These are phyloP conservation scores for Colletotrichum gloeosporioides DNA, from an alignment of 2,329 filamentous ascomycete species.

Conservation along the genomic window DNA sequence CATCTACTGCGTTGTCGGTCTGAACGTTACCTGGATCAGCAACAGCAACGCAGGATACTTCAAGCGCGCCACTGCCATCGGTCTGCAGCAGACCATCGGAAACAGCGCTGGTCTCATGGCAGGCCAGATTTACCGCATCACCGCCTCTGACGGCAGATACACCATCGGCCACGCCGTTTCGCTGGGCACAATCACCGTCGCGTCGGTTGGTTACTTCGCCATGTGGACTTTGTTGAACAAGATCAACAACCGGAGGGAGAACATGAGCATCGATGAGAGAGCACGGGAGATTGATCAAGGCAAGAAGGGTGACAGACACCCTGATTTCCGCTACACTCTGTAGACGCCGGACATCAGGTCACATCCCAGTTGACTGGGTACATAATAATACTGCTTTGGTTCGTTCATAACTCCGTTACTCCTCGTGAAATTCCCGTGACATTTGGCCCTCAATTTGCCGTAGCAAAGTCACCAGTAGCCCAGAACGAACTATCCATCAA, in stretches of 20 bases:
- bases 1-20: constrained; percentile 32
- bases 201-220: constrained; percentile 1
- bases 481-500: neutral
- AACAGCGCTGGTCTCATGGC: constrained; percentile 51
- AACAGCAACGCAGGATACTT: constrained; percentile 51
- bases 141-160: constrained; percentile 3
- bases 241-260: constrained; percentile 5
- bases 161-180: constrained; percentile 17
- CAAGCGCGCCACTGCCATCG: constrained; percentile 50
- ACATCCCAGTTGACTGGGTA: neutral
- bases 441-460: neutral
- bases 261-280: constrained; percentile 16
- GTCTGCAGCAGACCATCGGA: constrained; percentile 35
- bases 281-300: constrained; percentile 5
- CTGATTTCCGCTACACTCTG: constrained; percentile 16
- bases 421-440: neutral
- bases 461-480: neutral
- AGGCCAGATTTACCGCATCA: constrained; percentile 36
- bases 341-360: neutral
- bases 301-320: constrained; percentile 16
- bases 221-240: constrained; percentile 7
- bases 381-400: neutral
- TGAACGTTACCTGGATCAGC: constrained; percentile 52
- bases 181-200: constrained; percentile 11
- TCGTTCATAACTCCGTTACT: neutral